Evolutionary conservation across 371 early-diverging fungal species (phyloP), one percentile per base, ranked within the genome.

Genomic region (Gilbertella persicaria): DNA sequence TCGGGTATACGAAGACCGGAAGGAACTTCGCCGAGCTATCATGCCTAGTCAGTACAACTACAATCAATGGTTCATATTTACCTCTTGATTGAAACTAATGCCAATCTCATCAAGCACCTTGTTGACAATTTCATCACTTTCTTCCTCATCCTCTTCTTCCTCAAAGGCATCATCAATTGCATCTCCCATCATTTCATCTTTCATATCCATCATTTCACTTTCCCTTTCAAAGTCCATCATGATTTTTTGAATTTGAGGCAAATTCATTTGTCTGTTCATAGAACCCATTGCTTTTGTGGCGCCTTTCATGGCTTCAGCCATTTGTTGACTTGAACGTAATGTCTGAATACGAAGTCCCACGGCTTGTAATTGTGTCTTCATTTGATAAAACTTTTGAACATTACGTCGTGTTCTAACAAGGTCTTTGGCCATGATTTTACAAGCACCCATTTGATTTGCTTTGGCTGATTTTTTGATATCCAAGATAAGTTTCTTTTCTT

Each of bases 221-320:
- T 98, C 95, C 66, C 78, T 82, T 66, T 97, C 96, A 77, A 97
- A 98, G 36, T 97, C 95, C 92, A 93, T 91, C 93, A 97, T 95
- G 44, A 98, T 96, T 57, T 91, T 89, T 45, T 91, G 88, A 33
- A 98, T 91, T 39, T 86, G 87, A 5, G 96, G 97, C 41, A 98
- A 71, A 71, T 98, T 96, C 83, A 97, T 88, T 41, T 81, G 77
- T 53, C 84, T 79, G 71, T 98, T 98, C 98, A 98, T 98, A n/a
- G 89, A 79, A 23, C 87, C 81, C 96, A 98, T 95, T 16, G 97
- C 95, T 59, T 86, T 91, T 16, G 97, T 94, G 1, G 96, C 97
- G 12, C 97, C 96, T 49, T 84, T 86, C 92, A 98, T 94, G 14
- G 97, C 96, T 24, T 91, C 91, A 19, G 96, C 87, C 97, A 97